Base-by-base conservation (phyloP, 192 early-diverging fungal species). In the Entomortierella parvispora region DNA sequence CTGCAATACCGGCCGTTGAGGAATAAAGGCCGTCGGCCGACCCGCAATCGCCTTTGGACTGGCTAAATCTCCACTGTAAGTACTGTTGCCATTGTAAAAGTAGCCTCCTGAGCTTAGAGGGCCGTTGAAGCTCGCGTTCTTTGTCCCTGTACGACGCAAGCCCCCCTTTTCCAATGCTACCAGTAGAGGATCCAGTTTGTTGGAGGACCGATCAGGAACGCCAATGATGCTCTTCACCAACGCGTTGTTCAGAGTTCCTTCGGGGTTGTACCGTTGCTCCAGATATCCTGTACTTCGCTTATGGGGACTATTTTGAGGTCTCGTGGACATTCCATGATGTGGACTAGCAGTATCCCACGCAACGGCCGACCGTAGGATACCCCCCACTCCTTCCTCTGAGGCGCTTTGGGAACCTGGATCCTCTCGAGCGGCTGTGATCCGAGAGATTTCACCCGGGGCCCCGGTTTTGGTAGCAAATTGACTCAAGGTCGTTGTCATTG, bases 181-280 rank as follows among this genome's bases (percentile, higher is more conserved):
- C 32, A 40, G 20, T 33, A 42, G 2, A 1, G 52, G 60, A 9
- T 49, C 62, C 17, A 37, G 25, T 9, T 37, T 72, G 2, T 33
- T 25, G 22, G 37, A 34, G 25, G 59, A 37, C 0, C 22, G 8
- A 11, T 25, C 28, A 23, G 53, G 17, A 23, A 14, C 40, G 18
- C 48, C 56, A 5, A 42, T 45, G 23, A 72, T 53, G 9, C 47
- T 47, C 29, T 37, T 51, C 18, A 72, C 26, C 23, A 65, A 11
- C 12, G 29, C 2, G 18, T 49, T 6, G 37, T 59, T 64, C 29
- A 32, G 45, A 40, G 56, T 65, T 23, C 47, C 51, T 31, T 25
- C 29, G 1, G 70, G 55, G 42, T 62, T 59, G 54, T 54, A 65
- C 12, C 70, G 62, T 23, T 72, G 70, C 33, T 72, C 62, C 42